A percentile compares a stretch with the other conserved stretches of the same genome.
phyloP scores from a whole-genome alignment of 257 asterid species.

The Nicotiana obtusifolia region DNA sequence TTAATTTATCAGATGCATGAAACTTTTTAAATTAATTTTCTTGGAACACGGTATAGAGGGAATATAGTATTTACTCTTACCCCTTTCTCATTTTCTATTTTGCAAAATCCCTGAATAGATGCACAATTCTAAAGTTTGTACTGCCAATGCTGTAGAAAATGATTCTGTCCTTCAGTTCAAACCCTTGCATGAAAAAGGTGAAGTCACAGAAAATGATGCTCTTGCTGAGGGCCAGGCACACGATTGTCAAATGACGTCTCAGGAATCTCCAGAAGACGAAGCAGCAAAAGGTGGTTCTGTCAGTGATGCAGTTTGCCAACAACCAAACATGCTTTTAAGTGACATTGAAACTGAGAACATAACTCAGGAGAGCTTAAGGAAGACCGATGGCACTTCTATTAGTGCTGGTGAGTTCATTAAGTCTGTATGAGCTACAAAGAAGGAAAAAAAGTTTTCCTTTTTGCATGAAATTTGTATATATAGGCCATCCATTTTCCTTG shows the following conservation, averaged over 20 bases:
- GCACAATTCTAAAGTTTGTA: not conserved
- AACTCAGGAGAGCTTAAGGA: conserved; percentile 7
- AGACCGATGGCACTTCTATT: not conserved
- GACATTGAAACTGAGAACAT: conserved; percentile 5
- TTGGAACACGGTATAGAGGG: not conserved
- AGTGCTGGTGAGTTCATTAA: conserved; percentile 11
- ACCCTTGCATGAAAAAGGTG: conserved; percentile 16
- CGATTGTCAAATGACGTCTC: conserved; percentile 5
- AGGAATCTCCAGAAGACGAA: conserved; percentile 11
- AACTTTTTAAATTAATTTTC: not conserved
- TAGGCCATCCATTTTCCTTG: not conserved
- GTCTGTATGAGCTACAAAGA: conserved; percentile 24
- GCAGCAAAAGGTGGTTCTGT: not conserved
- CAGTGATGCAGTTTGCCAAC: not conserved
- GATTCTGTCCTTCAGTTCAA: not conserved
- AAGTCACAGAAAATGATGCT: conserved; percentile 9
- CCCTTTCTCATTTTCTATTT: not conserved
- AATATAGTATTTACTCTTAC: not conserved
- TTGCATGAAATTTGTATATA: not conserved
- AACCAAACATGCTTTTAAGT: not conserved
- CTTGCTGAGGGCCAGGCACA: conserved; percentile 12
- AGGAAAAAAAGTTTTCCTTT: not conserved
- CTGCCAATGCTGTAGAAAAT: not conserved
- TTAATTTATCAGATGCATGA: not conserved
- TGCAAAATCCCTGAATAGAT: not conserved